Evolutionary conservation across 1,139 yeast species (phyloP).

Genomic region (Saccharomycopsis hybrid): DNA sequence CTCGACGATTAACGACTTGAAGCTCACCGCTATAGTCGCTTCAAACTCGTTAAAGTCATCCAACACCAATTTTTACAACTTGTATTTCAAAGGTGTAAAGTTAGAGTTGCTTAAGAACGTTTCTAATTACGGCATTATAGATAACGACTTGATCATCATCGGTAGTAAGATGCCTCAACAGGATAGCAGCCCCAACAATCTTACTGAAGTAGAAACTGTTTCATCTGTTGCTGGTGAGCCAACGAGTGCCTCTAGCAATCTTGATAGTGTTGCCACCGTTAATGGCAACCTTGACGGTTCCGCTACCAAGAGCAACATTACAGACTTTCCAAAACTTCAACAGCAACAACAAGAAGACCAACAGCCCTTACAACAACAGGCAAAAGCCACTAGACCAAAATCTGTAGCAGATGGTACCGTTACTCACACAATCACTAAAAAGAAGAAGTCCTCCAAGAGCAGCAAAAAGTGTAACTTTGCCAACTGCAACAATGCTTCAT

Average conservation of each 20-base stretch:
- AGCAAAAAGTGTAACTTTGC: conserved; percentile 52
- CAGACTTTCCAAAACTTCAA: background rate
- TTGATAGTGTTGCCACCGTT: background rate
- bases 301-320: background rate
- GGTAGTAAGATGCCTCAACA: conserved; percentile 19
- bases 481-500: conserved; percentile 58
- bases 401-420: conserved; percentile 22
- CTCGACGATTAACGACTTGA: conserved; percentile 44
- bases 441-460: conserved; percentile 41
- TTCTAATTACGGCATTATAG: conserved; percentile 27
- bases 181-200: background rate
- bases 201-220: background rate
- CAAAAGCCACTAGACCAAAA: conserved; percentile 14
- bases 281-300: background rate
- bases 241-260: background rate
- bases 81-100: conserved; percentile 47
- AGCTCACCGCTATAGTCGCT: conserved; percentile 39
- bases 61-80: conserved; percentile 32
- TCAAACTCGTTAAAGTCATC: conserved; percentile 28
- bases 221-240: background rate
- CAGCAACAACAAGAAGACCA: background rate
- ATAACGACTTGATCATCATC: conserved; percentile 24
- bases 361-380: background rate
- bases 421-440: conserved; percentile 23
- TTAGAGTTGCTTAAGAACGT: conserved; percentile 30